Evolutionary conservation across 1,139 yeast species (phyloP), one percentile per base, ranked within the genome.

Genomic region (Keqinozyma sinolaborantium): DNA sequence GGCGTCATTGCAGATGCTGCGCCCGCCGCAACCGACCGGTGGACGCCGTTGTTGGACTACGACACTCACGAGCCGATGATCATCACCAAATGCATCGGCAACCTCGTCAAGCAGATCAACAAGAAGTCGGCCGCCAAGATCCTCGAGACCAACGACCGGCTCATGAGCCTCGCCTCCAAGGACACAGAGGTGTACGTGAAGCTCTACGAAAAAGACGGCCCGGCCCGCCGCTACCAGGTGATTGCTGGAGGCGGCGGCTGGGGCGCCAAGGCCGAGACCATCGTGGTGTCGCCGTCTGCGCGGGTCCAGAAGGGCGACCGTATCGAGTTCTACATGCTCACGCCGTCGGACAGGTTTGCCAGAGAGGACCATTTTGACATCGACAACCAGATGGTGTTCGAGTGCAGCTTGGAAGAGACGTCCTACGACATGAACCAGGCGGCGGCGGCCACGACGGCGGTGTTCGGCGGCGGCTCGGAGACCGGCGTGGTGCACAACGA

Each of bases 221-320:
- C 47, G 4, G 39, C 40, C 2, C 44, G 44, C 4, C 42, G 44
- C 27, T 63, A 59, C 47, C 69, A 73, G 45, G 79, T 79, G 13
- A 68, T 76, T 24, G 84, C 84, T 4, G 76, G 76, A 2, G 85
- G 85, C 3, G 85, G 84, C 2, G 73, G 76, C 8, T 79, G 84
- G 85, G 81, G 83, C 1, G 70, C 79, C 23, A 70, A 79, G 35
- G 75, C 83, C 0, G 68, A 71, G 26, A 73, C 77, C 50, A 59
- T 79, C 10, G 84, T 77, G 1, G 53, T 79, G 14, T 78, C 80
- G 6, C 78, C 83, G 2, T 72, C 71, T 9, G 80, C 82, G 0
- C 48, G 54, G 27, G 52, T 73, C 3, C 34, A 39, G 3, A 51
- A 49, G 13, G 81, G 81, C 10, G 76, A 73, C 47, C 46, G 51